phyloP scores from a whole-genome alignment of 2,329 filamentous ascomycete genomes.

The Myriosclerotinia scirpicola region DNA sequence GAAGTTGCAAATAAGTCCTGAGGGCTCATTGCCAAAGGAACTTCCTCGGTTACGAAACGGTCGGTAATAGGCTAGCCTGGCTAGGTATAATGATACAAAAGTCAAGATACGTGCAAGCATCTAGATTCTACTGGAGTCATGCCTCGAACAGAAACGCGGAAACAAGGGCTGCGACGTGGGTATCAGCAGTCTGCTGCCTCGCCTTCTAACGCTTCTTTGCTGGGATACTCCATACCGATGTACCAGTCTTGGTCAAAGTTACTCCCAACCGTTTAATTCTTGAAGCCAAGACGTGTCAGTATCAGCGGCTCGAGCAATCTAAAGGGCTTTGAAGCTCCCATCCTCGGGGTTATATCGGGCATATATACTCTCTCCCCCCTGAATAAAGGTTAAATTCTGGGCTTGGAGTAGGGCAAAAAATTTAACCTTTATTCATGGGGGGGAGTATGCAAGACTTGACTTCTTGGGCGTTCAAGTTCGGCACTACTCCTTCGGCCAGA shows the following conservation, averaged over 20 bases:
- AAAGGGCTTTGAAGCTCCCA: not conserved
- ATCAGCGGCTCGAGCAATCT: not conserved
- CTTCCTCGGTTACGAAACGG: not conserved
- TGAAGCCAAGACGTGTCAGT: not conserved
- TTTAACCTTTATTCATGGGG: too few species aligned
- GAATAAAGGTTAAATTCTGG: too few species aligned
- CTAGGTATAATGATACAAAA: not conserved
- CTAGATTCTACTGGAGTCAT: too few species aligned
- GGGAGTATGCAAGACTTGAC: not conserved
- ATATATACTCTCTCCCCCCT: not conserved
- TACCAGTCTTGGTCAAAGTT: too few species aligned
- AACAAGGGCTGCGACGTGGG: too few species aligned
- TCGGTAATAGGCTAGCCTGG: not conserved
- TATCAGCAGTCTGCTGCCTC: not conserved
- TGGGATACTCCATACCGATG: not conserved
- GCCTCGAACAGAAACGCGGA: too few species aligned
- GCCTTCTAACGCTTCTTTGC: not conserved
- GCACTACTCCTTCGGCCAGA: not conserved
- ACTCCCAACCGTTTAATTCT: not conserved
- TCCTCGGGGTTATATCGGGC: not conserved
- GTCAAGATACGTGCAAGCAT: not conserved
- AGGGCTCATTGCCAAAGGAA: not conserved
- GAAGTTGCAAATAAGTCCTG: not conserved
- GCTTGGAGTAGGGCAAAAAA: too few species aligned
- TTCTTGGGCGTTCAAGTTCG: not conserved